phyloP scores from a whole-genome alignment of 495 filamentous ascomycete genomes.

The Aspergillus biplanus region DNA sequence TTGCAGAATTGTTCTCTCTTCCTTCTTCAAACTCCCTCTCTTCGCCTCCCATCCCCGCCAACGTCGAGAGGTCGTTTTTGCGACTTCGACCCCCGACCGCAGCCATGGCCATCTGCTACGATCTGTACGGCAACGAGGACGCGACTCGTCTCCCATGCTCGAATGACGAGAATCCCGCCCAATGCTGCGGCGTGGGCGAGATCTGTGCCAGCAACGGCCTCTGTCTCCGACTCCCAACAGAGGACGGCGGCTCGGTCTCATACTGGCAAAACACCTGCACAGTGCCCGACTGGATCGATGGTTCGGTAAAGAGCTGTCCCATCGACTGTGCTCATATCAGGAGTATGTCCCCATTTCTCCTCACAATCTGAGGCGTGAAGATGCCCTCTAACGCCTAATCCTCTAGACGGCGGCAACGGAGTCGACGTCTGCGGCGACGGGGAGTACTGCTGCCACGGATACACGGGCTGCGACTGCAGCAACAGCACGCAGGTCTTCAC shows the following conservation, averaged over 20 bases:
- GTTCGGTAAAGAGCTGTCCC: neutral
- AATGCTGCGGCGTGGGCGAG: slow-evolving; percentile 1
- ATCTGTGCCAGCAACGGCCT: slow-evolving; percentile 8
- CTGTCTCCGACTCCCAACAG: neutral
- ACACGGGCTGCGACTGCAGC: slow-evolving; percentile 2
- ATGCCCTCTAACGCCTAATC: neutral
- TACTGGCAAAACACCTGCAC: slow-evolving; percentile 5
- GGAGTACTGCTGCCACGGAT: slow-evolving; percentile 6
- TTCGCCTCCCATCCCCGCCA: no score
- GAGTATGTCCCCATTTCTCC: neutral
- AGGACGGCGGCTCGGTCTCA: neutral
- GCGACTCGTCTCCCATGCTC: neutral
- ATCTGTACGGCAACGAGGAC: slow-evolving; percentile 2
- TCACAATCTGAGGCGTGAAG: no score
- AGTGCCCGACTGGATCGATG: slow-evolving; percentile 3
- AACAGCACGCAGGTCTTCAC: slow-evolving; percentile 1
- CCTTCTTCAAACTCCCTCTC: no score
- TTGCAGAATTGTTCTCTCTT: no score
- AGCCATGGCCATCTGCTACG: neutral
- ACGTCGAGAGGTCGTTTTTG: no score
- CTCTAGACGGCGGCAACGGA: slow-evolving; percentile 5
- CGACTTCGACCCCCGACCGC: neutral
- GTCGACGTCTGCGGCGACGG: neutral
- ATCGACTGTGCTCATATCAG: neutral
- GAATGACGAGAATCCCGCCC: neutral